Percentiles rank a stretch among this genome's conserved stretches.
These are phyloP conservation scores for Daldinia decipiens DNA, from an alignment of 495 filamentous ascomycete genomes.

Conservation along the genomic window DNA sequence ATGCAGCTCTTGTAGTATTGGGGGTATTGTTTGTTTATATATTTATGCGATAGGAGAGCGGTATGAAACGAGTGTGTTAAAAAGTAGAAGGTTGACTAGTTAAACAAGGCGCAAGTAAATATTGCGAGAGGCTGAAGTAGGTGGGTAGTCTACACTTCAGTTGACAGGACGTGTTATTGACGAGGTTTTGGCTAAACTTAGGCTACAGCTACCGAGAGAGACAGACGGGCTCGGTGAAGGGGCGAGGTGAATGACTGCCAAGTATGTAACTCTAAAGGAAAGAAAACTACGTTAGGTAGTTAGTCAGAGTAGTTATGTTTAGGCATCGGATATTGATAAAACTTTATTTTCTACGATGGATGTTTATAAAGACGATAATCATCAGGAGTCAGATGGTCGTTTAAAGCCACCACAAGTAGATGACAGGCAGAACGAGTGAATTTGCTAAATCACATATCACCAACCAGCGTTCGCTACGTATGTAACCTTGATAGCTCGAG, in stretches of 20 bases:
- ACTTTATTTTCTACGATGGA: neutral
- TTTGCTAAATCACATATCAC: neutral
- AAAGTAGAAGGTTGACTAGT: neutral
- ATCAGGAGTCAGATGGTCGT: neutral
- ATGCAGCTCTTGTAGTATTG: neutral
- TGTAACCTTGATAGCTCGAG: slow-evolving; percentile 2
- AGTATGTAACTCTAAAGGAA: neutral
- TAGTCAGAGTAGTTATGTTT: neutral
- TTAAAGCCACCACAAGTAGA: neutral
- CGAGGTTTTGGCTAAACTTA: neutral
- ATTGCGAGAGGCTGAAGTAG: neutral
- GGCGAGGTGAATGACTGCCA: neutral
- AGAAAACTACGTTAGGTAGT: neutral
- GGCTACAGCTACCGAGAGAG: neutral
- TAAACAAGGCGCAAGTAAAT: slow-evolving; percentile 12
- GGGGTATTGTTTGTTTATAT: neutral
- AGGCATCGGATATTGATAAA: neutral
- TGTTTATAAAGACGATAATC: neutral
- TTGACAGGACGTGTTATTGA: neutral
- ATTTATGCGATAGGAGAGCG: neutral
- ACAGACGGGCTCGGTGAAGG: slow-evolving; percentile 5
- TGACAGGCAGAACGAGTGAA: neutral
- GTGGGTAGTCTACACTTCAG: neutral
- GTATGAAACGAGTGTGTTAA: neutral
- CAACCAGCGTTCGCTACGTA: slow-evolving; percentile 9